phyloP scores from a whole-genome alignment of 805 yeast genomes.

The Candida dajiaensis region DNA sequence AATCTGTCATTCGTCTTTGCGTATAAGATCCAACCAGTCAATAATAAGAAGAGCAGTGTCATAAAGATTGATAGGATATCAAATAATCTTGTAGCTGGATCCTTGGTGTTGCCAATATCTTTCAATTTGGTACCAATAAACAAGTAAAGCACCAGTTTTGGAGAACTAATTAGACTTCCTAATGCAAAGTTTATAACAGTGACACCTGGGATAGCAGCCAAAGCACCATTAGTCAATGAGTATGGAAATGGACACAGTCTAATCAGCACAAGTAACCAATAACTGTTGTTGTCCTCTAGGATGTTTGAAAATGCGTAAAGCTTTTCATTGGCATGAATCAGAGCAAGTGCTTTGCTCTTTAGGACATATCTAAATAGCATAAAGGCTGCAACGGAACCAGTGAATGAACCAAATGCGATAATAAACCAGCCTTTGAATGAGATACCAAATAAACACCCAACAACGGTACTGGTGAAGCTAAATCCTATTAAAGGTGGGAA shows the following conservation, averaged over 20 bases:
- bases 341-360: conserved; percentile 46
- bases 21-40: conserved; percentile 66
- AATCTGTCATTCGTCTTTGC: conserved; percentile 37
- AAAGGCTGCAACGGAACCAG: conserved; percentile 76
- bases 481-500: conserved; percentile 93
- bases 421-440: conserved; percentile 70
- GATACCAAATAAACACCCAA: conserved; percentile 83
- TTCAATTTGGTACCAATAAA: conserved; percentile 75
- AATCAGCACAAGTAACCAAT: conserved; percentile 62
- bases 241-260: conserved; percentile 91
- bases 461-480: conserved; percentile 54
- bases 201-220: conserved; percentile 81
- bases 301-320: conserved; percentile 73
- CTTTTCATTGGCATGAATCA: conserved; percentile 56
- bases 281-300: conserved; percentile 61
- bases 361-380: conserved; percentile 57
- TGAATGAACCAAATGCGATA: conserved; percentile 58
- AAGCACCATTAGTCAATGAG: conserved; percentile 86
- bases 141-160: conserved; percentile 70
- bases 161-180: conserved; percentile 74
- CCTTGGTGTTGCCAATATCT: conserved; percentile 55
- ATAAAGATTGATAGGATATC: conserved; percentile 57
- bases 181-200: conserved; percentile 53
- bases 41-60: conserved; percentile 47
- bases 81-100: conserved; percentile 44